These are phyloP conservation scores for Phytophthora hibernalis DNA, from an alignment of 352 stramenopile species.

Conservation along the genomic window DNA sequence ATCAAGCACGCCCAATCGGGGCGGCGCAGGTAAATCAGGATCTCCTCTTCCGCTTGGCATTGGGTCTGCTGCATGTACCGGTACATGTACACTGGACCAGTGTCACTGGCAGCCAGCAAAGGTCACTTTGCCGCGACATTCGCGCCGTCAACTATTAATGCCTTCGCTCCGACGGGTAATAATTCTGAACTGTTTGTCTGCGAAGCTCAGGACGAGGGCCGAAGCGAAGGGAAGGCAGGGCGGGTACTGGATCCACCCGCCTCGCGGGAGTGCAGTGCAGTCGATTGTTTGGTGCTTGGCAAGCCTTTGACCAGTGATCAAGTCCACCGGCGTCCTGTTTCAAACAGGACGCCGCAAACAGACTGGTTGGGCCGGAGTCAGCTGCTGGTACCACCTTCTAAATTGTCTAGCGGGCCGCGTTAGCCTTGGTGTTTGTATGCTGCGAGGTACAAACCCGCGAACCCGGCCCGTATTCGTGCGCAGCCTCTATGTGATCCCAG, in stretches of 20 bases:
- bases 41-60: constrained; percentile 10
- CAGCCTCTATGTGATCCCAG: constrained; percentile 24
- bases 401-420: constrained; percentile 31
- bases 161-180: not conserved
- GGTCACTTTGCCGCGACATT: constrained; percentile 18
- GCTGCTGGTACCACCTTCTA: constrained; percentile 29
- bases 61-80: no score
- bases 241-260: constrained; percentile 9
- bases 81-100: no score
- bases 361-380: constrained; percentile 9
- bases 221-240: constrained; percentile 17
- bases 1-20: constrained; percentile 10
- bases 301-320: not conserved
- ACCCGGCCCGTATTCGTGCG: constrained; percentile 23
- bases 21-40: constrained; percentile 21
- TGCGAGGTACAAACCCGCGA: not conserved
- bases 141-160: constrained; percentile 5
- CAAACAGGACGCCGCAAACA: no score
- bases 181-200: constrained; percentile 29
- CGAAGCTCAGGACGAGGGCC: constrained; percentile 18
- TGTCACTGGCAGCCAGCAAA: constrained; percentile 25
- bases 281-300: constrained; percentile 26
- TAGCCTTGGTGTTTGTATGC: constrained; percentile 7
- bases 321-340: not conserved
- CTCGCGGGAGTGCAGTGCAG: not conserved